Evolutionary conservation across 2,329 filamentous ascomycete genomes (phyloP), one percentile per base, ranked within the genome.

Genomic region (Alternaria ethzedia): DNA sequence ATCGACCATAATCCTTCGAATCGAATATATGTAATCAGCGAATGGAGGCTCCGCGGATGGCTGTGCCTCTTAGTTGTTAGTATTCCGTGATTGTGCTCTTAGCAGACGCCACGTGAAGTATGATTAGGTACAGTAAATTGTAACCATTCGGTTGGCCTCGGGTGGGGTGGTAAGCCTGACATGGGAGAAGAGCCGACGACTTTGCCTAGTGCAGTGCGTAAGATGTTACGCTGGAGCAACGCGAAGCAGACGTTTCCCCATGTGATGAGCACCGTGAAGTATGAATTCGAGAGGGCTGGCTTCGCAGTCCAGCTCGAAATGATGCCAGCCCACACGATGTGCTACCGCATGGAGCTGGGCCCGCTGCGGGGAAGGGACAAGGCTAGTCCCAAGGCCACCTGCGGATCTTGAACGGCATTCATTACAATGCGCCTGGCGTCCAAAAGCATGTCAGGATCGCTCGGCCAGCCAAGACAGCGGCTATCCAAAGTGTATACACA

Each of bases 401-500:
- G 57, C 36, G 56, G 25, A 45, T 63, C 32, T 54, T 26, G 45
- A 28, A 43, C 17, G 45, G 20, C 54, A 52, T 59, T 45, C 45
- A 36, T 56, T 52, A 52, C 49, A 25, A 20, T 51, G 43, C 13
- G 15, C 17, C 15, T 26, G 46, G 30, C 36, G 32, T 26, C 45
- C 17, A 46, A 47, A 51, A 30, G 32, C 30, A 26, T 23, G 30
- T 55, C 41, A 25, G 23, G 43, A 49, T 28, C 32, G 57, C 26
- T 17, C 30, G 25, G 47, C 4, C 41, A 47, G 56, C 45, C 46
- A 60, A 46, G 57, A 46, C 45, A 64, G 41, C 57, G 45, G 32
- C 36, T 47, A 12, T 50, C 21, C 41, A 50, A 50, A 36, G n/a
- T 57, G 69, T 68, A 64, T 54, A 67, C 32, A 54, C 61, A 73